Conservation (phyloP, 495 filamentous ascomycete genomes). For the Wilcoxina mikolae region DNA sequence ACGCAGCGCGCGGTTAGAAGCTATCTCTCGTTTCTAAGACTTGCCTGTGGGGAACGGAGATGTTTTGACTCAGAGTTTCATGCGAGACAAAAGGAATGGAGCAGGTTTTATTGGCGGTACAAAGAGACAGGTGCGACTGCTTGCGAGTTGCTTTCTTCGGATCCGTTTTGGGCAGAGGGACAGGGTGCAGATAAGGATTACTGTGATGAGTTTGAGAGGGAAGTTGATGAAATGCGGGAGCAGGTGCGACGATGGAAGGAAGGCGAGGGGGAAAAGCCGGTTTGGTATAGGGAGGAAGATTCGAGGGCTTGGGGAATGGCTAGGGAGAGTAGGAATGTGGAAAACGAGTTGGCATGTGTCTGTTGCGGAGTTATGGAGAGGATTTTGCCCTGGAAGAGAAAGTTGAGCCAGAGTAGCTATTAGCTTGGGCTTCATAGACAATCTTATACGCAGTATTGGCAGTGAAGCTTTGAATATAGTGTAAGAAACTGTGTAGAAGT, state of each 20-base stretch:
- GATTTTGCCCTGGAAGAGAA: conserved; percentile 2
- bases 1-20: conserved; percentile 1
- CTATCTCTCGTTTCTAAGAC: conserved; percentile 7
- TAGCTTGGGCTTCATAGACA: too few relatives aligned
- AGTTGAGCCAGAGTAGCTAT: conserved; percentile 6
- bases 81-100: not conserved
- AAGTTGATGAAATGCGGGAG: conserved; percentile 5
- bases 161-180: conserved; percentile 2
- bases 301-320: not conserved
- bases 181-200: not conserved
- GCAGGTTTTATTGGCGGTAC: conserved; percentile 6
- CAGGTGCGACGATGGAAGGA: not conserved
- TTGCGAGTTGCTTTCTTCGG: not conserved
- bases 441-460: too few relatives aligned
- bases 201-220: not conserved
- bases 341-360: conserved; percentile 4
- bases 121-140: not conserved
- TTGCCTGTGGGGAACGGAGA: not conserved
- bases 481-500: too few relatives aligned
- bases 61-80: conserved; percentile 6
- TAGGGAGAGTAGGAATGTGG: not conserved
- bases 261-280: not conserved
- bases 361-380: not conserved
- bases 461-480: too few relatives aligned
- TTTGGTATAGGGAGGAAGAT: not conserved